Percentiles rank a stretch among this genome's conserved stretches.
Evolutionary conservation across 2,329 filamentous ascomycete species (phyloP).

Genomic region (Arthrinium phaeospermum): DNA sequence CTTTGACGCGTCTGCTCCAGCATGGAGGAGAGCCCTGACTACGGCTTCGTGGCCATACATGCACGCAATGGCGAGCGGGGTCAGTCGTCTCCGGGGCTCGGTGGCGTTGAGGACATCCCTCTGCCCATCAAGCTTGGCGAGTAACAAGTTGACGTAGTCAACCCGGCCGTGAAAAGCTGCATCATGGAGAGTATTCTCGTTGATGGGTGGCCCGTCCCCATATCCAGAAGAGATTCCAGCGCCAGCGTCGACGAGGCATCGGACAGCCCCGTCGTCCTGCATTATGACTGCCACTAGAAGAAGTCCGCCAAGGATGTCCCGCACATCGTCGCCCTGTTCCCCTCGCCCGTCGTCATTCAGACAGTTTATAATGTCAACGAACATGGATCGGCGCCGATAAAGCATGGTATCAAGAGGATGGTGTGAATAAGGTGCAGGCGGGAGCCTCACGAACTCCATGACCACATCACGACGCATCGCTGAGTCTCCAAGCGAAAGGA

Average conservation of each 20-base stretch:
- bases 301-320: not conserved
- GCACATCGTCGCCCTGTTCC: not conserved
- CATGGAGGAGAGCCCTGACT: slow-evolving; percentile 16
- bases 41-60: not conserved
- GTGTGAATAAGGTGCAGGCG: not conserved
- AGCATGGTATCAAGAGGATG: not conserved
- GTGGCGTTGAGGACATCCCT: not conserved
- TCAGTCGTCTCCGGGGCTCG: not conserved
- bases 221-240: no score
- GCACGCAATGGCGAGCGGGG: not conserved
- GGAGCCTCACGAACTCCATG: not conserved
- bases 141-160: not conserved
- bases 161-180: not conserved
- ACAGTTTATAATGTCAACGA: not conserved
- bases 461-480: not conserved
- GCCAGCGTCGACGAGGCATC: not conserved
- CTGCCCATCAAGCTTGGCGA: not conserved
- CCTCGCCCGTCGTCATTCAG: not conserved
- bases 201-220: no score
- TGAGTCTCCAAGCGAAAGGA: not conserved
- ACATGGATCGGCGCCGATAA: not conserved
- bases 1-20: slow-evolving; percentile 4
- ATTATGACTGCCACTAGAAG: not conserved
- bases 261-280: not conserved
- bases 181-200: no score